Evolutionary conservation across 2,329 filamentous ascomycete species (phyloP), one percentile per base, ranked within the genome.

Genomic region (Arthroderma sp.): DNA sequence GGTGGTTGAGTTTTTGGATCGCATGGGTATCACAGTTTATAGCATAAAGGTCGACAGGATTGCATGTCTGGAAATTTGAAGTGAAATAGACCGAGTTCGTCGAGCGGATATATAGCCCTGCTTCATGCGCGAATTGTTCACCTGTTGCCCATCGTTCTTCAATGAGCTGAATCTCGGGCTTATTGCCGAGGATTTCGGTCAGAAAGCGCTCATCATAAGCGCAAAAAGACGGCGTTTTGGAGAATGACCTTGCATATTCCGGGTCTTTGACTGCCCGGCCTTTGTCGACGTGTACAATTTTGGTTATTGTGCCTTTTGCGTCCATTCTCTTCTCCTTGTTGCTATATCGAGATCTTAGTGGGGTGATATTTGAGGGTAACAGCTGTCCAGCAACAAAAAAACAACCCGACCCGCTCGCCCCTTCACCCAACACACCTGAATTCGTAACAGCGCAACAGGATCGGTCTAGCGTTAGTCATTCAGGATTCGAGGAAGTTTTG

Each of bases 51-150:
- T 57, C 52, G 22, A 57, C 54, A 32, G 50, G 51, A 8, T 48
- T 38, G 29, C 51, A 48, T n/a, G 41, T 48, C n/a, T 43, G 43
- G 42, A 43, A 58, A 42, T 66, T 67, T 51, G 62, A 64, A 2
- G 64, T 67, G 45, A 67, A 57, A 52, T 58, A 67, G 6, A 67
- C 50, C 2, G 53, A 52, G 37, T 61, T 56, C 3, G 51, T 57
- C 3, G 49, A 42, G 2, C 56, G 51, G 6, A 65, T 55, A 52
- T 57, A 67, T 34, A 66, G 52, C 15, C 64, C 54, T 0, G 70
- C 71, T 54, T 74, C 71, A 48, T 74, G 71, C 1, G 70, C 70
- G 42, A 73, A 73, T 0, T 69, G 65, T 36, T 69, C 66, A 3
- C 55, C 52, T 30, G 57, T 50, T 40, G 65, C 62, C 47, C 68